phyloP scores from a whole-genome alignment of 148 eudicot species.

The Vaccinium macrocarpon region DNA sequence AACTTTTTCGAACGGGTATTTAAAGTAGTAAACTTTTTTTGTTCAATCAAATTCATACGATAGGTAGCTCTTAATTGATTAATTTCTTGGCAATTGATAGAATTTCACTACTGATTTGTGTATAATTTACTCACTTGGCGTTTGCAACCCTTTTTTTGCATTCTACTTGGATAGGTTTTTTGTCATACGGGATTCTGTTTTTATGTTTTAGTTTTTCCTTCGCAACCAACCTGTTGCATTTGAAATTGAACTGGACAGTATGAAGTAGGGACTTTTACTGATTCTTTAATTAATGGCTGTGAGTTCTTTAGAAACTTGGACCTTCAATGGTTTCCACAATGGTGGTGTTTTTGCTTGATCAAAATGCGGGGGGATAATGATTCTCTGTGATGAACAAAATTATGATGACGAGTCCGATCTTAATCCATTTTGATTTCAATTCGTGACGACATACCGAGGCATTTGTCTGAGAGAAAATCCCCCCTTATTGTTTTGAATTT shows the following conservation, averaged over 20 bases:
- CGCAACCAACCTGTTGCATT: background rate
- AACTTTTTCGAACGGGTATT: background rate
- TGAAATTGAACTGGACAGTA: background rate
- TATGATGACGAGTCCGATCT: too few species aligned
- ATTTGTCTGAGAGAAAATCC: too few species aligned
- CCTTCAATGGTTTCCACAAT: background rate
- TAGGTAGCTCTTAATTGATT: background rate
- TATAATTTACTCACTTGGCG: background rate
- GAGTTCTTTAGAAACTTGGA: background rate
- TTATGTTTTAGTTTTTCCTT: background rate
- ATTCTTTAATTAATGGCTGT: background rate
- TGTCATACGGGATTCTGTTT: background rate
- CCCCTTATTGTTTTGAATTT: too few species aligned
- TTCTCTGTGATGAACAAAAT: too few species aligned
- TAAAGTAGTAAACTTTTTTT: background rate
- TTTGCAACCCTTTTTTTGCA: background rate
- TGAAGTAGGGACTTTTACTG: background rate
- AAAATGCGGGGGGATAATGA: too few species aligned
- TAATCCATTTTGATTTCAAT: too few species aligned
- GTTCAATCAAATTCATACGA: background rate
- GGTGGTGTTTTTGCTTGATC: too few species aligned
- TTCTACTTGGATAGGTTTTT: background rate
- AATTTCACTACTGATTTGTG: background rate
- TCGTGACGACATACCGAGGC: too few species aligned
- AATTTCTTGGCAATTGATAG: background rate